Evolutionary conservation across 441 rosid species (phyloP).

Genomic region (Erodium chrysanthum): DNA sequence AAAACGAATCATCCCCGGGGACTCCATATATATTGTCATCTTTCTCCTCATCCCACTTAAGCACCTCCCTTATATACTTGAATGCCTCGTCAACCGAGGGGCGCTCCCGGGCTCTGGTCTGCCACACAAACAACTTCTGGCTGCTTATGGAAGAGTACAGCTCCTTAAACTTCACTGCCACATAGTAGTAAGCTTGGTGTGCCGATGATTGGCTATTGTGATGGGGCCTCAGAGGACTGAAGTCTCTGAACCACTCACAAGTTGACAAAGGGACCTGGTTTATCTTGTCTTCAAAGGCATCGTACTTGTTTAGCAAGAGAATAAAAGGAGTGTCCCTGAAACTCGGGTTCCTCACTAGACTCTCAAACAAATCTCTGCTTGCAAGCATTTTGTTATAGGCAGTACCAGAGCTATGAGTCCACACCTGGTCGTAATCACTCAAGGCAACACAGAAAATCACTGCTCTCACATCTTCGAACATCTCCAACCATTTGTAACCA

Average conservation of each 20-base stretch:
- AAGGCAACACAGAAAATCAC: constrained; percentile 81
- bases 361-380: constrained; percentile 77
- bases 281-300: constrained; percentile 78
- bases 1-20: constrained; percentile 65
- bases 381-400: constrained; percentile 78
- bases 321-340: constrained; percentile 75
- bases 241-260: constrained; percentile 86
- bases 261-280: constrained; percentile 44
- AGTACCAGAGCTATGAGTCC: constrained; percentile 38
- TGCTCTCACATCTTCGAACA: constrained; percentile 87
- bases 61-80: constrained; percentile 79
- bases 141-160: constrained; percentile 65
- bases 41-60: constrained; percentile 85
- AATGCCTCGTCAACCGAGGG: constrained; percentile 68
- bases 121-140: constrained; percentile 84
- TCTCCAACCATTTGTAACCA: constrained; percentile 97
- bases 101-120: constrained; percentile 72
- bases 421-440: constrained; percentile 71
- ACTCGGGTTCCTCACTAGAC: constrained; percentile 71
- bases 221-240: constrained; percentile 62
- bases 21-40: constrained; percentile 59
- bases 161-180: constrained; percentile 90
- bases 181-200: constrained; percentile 82
- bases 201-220: constrained; percentile 60
- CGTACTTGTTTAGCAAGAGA: constrained; percentile 81